Evolutionary conservation across 2,329 filamentous ascomycete species (phyloP), one percentile per base, ranked within the genome.

Genomic region (Thelonectria olida): DNA sequence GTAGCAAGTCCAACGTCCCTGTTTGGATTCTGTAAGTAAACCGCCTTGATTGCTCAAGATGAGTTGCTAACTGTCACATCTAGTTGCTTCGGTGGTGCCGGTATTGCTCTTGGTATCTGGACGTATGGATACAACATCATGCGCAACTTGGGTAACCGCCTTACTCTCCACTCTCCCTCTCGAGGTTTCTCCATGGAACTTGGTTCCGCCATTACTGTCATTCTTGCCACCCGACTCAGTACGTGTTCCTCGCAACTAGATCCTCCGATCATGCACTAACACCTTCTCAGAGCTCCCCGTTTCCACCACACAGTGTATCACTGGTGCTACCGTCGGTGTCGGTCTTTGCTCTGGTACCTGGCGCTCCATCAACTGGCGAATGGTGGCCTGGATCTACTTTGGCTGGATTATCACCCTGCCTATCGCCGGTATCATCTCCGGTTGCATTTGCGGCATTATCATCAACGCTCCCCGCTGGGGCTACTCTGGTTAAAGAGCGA

Each of bases 111-210:
- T 38, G 86, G 87, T 66, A 80, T 88, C 65, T 86, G 84, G 81
- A 87, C 85, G n/a, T 82, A 88, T 61, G 86, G 86, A 17, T 89
- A 88, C 76, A 86, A 88, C 72, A 88, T 90, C 71, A 89, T 90
- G 86, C 81, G 82, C 55, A 85, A 85, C 67, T 80, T 89, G 60
- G 87, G 86, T 58, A 89, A 89, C 78, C 83, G 84, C 58, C 80
- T 89, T 63, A 89, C 87, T 7, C 81, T 86, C 2, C 85, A 88
- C 78, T 88, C 85, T 2, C 87, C 86, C 1, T 80, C 83, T 8
- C 82, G 86, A 70, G 86, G 86, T 53, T 86, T 84, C 73, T 84
- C 81, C 42, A 86, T 87, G 85, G 86, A 88, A 70, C 78, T 89
- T 28, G 87, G 85, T 48, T 82, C 84, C 19, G 85, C 84, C 22